Percentiles rank a stretch among this genome's conserved stretches.
These are phyloP conservation scores for Penicillium sp. DNA, from an alignment of 2,329 filamentous ascomycete genomes.

Conservation along the genomic window DNA sequence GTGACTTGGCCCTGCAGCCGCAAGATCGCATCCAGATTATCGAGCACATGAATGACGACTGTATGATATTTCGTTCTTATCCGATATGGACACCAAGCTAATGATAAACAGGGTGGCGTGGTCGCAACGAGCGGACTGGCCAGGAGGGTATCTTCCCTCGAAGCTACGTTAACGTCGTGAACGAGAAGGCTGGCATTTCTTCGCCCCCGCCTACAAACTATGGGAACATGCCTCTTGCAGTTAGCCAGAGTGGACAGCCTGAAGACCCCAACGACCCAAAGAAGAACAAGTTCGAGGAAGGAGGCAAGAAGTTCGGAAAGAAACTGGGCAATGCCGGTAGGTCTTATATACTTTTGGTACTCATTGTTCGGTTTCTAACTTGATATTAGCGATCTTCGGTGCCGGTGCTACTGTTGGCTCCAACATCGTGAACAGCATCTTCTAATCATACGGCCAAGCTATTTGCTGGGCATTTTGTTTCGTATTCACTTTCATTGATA, in stretches of 20 bases:
- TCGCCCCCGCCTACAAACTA: conserved; percentile 37
- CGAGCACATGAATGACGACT: conserved; percentile 93
- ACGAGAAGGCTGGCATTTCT: conserved; percentile 47
- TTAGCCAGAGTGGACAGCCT: conserved; percentile 50
- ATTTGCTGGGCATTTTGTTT: not conserved
- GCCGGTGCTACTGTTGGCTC: conserved; percentile 83
- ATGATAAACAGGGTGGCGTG: conserved; percentile 57
- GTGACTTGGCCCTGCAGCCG: conserved; percentile 70
- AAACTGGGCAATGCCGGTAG: conserved; percentile 66
- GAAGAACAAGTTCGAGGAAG: conserved; percentile 58
- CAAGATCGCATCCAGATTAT: conserved; percentile 72
- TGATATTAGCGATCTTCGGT: conserved; percentile 66
- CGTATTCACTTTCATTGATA: conserved; percentile 20
- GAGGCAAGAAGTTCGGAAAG: conserved; percentile 92
- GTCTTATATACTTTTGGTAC: conserved; percentile 13
- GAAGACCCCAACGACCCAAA: conserved; percentile 36
- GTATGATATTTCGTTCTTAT: conserved; percentile 35
- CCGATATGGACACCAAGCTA: conserved; percentile 5
- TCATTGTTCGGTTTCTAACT: conserved; percentile 14
- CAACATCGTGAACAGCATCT: conserved; percentile 84
- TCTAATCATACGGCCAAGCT: conserved; percentile 45
- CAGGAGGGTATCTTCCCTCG: conserved; percentile 90
- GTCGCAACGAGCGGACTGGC: conserved; percentile 71
- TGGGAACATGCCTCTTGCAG: conserved; percentile 64
- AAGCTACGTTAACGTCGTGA: conserved; percentile 67